Evolutionary conservation across 2,329 filamentous ascomycete genomes (phyloP), one percentile per base, ranked within the genome.

Genomic region (Chaetothyriales sp.): DNA sequence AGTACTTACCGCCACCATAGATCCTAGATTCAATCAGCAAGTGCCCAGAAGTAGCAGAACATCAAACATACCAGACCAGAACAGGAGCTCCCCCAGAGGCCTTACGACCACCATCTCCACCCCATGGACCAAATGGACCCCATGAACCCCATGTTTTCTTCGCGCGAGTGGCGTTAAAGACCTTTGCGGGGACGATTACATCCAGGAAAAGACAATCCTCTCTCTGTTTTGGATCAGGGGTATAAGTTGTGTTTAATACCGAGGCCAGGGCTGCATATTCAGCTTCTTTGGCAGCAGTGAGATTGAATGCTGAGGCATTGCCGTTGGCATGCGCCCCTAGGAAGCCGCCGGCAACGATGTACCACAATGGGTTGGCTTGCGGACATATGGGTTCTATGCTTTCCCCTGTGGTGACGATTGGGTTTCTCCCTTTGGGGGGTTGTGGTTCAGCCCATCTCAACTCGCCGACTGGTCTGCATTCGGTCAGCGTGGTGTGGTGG

Each of bases 371-470:
- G 18, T 43, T 47, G 4, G 67, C 67, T 59, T 73, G 71, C 9
- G 70, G 66, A 54, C 71, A 74, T n/a, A 72, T 64, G 10, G 64
- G 66, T 39, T 39, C 32, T 39, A 39, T 39, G 10, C 9, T 39
- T 10, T 10, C 10, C 10, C 32, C 32, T 15, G 32, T 39, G 46
- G 75, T 69, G n/a, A 78, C 62, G 1, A 58, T 53, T 5, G 66
- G 63, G 28, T 73, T 67, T 56, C 75, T 70, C 44, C 62, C 56
- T 6, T 62, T 62, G 2, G 73, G 71, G 8, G 64, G 56, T 19
- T 65, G 63, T 2, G 76, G 75, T 26, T 70, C 68, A 18, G 66
- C 66, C 55, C 76, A 79, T 20, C 76, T 66, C 44, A 76, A 61
- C 12, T 74, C 58, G 8, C 72, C 75, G 2, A 73, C 54, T 1